Evolutionary conservation across 2,329 filamentous ascomycete species (phyloP).

Genomic region (Hypoxylon sp.): DNA sequence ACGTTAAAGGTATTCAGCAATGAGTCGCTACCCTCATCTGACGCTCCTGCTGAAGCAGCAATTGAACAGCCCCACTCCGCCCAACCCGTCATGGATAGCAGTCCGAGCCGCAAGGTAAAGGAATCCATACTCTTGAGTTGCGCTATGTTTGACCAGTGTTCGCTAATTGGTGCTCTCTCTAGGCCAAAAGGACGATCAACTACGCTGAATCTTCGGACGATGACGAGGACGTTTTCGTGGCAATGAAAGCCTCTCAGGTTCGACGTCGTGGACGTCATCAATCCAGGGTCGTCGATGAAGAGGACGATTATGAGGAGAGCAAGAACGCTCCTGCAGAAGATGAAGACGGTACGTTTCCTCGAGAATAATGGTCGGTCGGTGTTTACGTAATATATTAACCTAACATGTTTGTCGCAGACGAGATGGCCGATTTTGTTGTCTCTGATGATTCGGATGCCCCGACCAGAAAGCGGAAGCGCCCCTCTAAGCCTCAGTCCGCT

Average conservation of each 20-base stretch:
- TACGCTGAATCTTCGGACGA: constrained; percentile 91
- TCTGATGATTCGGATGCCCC: constrained; percentile 85
- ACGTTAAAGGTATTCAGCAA: constrained; percentile 63
- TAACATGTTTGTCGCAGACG: constrained; percentile 59
- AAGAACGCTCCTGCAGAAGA: constrained; percentile 70
- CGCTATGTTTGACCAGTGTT: neutral
- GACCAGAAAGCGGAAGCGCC: constrained; percentile 82
- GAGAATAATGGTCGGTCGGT: neutral
- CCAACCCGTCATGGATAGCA: constrained; percentile 67
- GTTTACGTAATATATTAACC: constrained; percentile 6
- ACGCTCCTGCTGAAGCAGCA: constrained; percentile 58
- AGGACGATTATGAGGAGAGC: constrained; percentile 76
- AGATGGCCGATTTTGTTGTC: constrained; percentile 89
- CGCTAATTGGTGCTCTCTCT: neutral
- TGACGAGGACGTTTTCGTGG: constrained; percentile 77
- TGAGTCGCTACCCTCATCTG: constrained; percentile 61
- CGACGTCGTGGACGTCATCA: constrained; percentile 64
- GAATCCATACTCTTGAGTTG: constrained; percentile 37
- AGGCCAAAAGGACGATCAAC: constrained; percentile 73
- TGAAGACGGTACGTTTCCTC: constrained; percentile 67
- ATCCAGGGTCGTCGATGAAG: constrained; percentile 73
- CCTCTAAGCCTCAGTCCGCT: constrained; percentile 63
- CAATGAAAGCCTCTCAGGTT: constrained; percentile 56
- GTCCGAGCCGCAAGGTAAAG: constrained; percentile 82
- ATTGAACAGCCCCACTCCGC: constrained; percentile 58